Percentiles rank a stretch among this genome's conserved stretches.
These are phyloP conservation scores for Carex arenaria DNA, from an alignment of 202 grass and related monocot species.

Conservation along the genomic window DNA sequence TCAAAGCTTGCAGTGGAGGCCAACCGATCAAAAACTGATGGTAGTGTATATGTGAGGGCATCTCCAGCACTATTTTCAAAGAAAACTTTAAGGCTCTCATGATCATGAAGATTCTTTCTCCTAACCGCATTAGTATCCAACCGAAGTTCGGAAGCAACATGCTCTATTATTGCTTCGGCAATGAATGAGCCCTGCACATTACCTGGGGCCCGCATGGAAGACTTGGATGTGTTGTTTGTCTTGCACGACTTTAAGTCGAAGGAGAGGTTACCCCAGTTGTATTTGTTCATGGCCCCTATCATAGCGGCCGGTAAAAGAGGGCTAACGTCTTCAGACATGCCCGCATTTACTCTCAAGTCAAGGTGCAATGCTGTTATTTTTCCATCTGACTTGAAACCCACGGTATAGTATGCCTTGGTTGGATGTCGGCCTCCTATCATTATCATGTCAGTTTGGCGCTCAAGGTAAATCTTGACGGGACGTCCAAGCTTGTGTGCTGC, in stretches of 20 bases:
- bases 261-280: conserved; percentile 68
- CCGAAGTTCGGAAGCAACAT: conserved; percentile 53
- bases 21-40: conserved; percentile 55
- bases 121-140: conserved; percentile 45
- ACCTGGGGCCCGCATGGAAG: conserved; percentile 56
- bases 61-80: conserved; percentile 34
- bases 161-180: conserved; percentile 79
- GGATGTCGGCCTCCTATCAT: conserved; percentile 79
- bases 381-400: conserved; percentile 81
- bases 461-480: conserved; percentile 73
- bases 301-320: conserved; percentile 1
- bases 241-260: conserved; percentile 67
- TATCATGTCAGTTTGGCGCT: conserved; percentile 87
- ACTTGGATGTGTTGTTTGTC: conserved; percentile 64
- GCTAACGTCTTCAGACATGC: conserved; percentile 50
- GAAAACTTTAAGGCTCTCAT: conserved; percentile 48
- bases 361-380: conserved; percentile 68
- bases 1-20: conserved; percentile 47
- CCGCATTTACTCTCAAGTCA: conserved; percentile 50
- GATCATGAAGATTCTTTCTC: conserved; percentile 71
- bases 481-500: conserved; percentile 58
- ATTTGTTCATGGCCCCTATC: conserved; percentile 60
- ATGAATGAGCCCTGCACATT: conserved; percentile 81
- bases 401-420: conserved; percentile 56
- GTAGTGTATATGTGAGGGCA: conserved; percentile 52